Conservation (phyloP, 202 grass and related monocot genomes). For the Hordeum pubiflorum region DNA sequence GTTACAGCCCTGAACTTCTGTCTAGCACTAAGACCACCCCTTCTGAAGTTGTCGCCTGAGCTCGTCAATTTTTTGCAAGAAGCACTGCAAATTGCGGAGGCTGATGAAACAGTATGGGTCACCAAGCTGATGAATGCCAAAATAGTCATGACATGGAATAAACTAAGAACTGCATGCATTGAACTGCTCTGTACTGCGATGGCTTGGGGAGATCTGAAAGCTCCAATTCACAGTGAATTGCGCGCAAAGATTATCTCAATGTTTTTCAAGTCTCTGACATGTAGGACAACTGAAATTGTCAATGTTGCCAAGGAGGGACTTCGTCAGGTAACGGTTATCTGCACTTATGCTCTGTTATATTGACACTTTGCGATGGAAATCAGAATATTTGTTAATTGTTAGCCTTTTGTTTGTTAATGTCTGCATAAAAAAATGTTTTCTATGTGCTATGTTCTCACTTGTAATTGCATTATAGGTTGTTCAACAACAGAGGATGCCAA, state of each 20-base stretch:
- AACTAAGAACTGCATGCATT: conserved; percentile 90
- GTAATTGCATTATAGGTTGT: conserved; percentile 56
- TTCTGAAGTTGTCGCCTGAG: conserved; percentile 83
- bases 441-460: conserved; percentile 12
- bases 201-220: conserved; percentile 96
- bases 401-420: background rate
- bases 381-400: conserved; percentile 2
- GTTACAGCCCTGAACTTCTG: conserved; percentile 96
- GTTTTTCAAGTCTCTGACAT: conserved; percentile 99
- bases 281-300: conserved; percentile 85
- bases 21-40: conserved; percentile 87
- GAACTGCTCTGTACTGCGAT: conserved; percentile 98
- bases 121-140: conserved; percentile 97
- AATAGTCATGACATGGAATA: conserved; percentile 85
- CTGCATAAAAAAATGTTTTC: background rate
- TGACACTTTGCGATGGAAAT: conserved; percentile 9
- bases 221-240: conserved; percentile 65
- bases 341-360: background rate
- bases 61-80: conserved; percentile 98
- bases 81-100: conserved; percentile 96
- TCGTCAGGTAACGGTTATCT: conserved; percentile 59
- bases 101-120: conserved; percentile 95
- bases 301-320: conserved; percentile 97
- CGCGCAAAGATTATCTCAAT: conserved; percentile 96
- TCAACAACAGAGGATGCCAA: conserved; percentile 98